Evolutionary conservation across 2,329 filamentous ascomycete species (phyloP), one percentile per base, ranked within the genome.

Genomic region (Pyrenochaeta sp.): DNA sequence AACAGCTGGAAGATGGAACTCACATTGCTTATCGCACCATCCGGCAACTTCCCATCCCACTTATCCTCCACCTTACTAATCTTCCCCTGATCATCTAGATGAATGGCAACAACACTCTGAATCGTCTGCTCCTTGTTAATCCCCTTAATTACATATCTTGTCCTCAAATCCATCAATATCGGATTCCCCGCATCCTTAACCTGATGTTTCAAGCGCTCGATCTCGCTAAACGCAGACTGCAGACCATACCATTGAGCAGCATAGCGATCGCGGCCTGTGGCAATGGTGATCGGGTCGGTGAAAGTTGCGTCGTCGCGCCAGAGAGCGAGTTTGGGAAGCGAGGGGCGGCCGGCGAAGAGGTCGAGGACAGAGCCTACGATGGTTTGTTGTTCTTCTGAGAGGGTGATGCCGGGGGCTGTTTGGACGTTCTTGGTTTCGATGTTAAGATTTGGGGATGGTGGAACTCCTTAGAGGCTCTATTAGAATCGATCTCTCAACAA

Each of bases 271-370:
- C 84, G 82, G 8, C 87, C 87, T 24, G 77, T 69, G 1, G 87
- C 85, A 36, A 84, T 80, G 42, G 86, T 87, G 45, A 90, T 76
- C 4, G 84, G 85, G 68, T 89, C 87, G 30, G 81, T 73, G 72
- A 90, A 89, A 0, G 79, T 81, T 7, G 81, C 87, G 37, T 85
- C 80, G 56, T 85, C 84, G 48, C 79, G 79, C 87, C 87, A 90
- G 25, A 90, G 80, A 13, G 80, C 76, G 45, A 89, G 81, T 69
- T 89, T 88, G 40, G 81, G 80, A 2, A 88, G 80, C 1, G 85
- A 85, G 0, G 86, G 85, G 19, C 83, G 80, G 45, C 86, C 86
- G 34, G 85, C 84, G 69, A 89, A 89, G 47, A 89, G 82, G 68
- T 89, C 87, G 25, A 90, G 80, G 13, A 89, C 80, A 45, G 82